These are phyloP conservation scores for Gardenia jasminoides DNA, from an alignment of 257 asterid genomes.

Conservation along the genomic window DNA sequence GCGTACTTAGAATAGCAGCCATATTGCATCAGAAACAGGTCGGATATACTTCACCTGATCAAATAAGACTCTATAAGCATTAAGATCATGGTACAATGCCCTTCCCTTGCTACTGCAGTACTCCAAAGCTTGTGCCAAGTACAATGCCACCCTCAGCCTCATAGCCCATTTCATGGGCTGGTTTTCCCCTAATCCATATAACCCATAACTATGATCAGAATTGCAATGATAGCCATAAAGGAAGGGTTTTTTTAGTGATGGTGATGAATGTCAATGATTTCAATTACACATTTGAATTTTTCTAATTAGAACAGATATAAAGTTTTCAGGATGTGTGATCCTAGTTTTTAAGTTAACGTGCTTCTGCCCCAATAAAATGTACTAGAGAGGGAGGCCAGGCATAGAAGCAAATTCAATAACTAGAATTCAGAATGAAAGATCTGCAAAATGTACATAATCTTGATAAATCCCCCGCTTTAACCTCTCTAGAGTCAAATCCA, in stretches of 20 bases:
- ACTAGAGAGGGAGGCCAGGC: not conserved
- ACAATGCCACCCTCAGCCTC: constrained; percentile 49
- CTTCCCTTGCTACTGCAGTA: constrained; percentile 51
- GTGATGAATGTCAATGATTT: not conserved
- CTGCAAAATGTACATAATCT: not conserved
- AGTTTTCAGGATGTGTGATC: not conserved
- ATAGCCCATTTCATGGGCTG: constrained; percentile 52
- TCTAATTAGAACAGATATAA: not conserved
- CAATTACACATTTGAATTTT: not conserved
- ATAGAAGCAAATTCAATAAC: not conserved
- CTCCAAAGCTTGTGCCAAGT: constrained; percentile 52
- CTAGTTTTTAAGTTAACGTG: not conserved
- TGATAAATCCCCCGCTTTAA: not conserved
- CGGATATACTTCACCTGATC: constrained; percentile 34
- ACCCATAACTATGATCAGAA: constrained; percentile 7
- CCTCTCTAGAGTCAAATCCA: not conserved
- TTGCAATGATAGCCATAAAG: not conserved
- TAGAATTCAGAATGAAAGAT: not conserved
- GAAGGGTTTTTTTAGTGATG: not conserved
- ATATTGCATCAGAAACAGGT: not conserved
- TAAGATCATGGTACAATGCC: constrained; percentile 48
- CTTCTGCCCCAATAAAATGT: not conserved
- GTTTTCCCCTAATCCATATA: constrained; percentile 37
- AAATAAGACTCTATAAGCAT: constrained; percentile 48
- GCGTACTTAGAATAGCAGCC: not conserved